Evolutionary conservation across 805 yeast species (phyloP).

Genomic region (Isabelozyma gotoi): DNA sequence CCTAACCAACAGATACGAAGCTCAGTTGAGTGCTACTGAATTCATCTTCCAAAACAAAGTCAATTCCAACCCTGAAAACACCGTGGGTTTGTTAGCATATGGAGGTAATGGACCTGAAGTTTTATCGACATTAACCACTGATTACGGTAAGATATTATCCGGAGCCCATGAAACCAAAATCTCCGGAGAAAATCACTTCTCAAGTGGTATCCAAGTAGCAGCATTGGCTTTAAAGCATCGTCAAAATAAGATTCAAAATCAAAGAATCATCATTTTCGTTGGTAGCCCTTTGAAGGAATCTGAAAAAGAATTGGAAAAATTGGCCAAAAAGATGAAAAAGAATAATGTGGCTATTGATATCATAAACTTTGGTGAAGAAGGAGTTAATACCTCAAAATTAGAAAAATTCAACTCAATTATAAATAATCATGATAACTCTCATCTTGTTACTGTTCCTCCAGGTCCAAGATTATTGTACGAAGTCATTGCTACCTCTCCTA

Average conservation of each 20-base stretch:
- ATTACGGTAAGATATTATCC: conserved; percentile 78
- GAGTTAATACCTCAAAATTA: conserved; percentile 69
- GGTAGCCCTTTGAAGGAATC: conserved; percentile 79
- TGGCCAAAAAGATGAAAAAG: conserved; percentile 92
- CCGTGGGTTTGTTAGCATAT: conserved; percentile 87
- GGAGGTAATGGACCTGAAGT: conserved; percentile 86
- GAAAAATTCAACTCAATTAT: conserved; percentile 76
- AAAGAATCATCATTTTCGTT: conserved; percentile 84
- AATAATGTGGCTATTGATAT: conserved; percentile 88
- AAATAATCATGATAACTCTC: conserved; percentile 75
- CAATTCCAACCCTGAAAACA: conserved; percentile 87
- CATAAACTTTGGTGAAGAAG: conserved; percentile 89
- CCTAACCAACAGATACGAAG: conserved; percentile 82
- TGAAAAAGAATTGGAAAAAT: conserved; percentile 69
- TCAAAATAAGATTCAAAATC: conserved; percentile 89
- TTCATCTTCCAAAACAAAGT: conserved; percentile 82
- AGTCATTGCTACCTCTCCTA: conserved; percentile 71
- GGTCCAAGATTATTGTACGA: conserved; percentile 85
- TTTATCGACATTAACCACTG: conserved; percentile 83
- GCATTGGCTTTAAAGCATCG: conserved; percentile 90
- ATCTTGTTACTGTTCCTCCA: conserved; percentile 83
- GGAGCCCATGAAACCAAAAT: conserved; percentile 82
- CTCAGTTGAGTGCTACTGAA: conserved; percentile 89
- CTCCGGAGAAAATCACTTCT: conserved; percentile 63
- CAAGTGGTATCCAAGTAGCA: conserved; percentile 90